Base-by-base conservation (phyloP, 257 asterid genomes). In the Nyctanthes arbortristis region DNA sequence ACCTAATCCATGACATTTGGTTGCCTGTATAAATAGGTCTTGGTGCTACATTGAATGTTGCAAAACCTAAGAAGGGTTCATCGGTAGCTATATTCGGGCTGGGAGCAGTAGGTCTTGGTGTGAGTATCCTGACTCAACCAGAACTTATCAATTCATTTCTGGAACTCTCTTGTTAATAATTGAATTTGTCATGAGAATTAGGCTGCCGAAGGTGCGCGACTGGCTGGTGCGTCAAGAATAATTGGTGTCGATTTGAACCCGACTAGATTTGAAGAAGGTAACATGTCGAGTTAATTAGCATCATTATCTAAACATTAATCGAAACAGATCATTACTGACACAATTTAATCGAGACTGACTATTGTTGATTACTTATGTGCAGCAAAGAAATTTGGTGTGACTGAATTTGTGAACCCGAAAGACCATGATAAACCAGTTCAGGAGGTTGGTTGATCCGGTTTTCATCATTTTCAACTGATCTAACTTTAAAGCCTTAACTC, bases 71-170 rank as follows among this genome's bases (percentile, higher is more conserved):
- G 0, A 77, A 81, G 78, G 95, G 95, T 24, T 89, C 96, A 4
- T 68, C 87, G 36, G 92, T 89, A 40, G 96, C 90, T 52, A 59
- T 89, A 27, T 89, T 89, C 25, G 96, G 96, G 27, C 72, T 89
- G 76, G 96, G 96, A 30, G 96, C 96, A 9, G 96, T 89, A n/a
- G 96, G 96, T 66, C 91, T 89, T 68, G 96, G 93, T 76, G 96
- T 89, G 79, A 84, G 96, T 81, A 36, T n/a, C n/a, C n/a, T n/a
- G n/a, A n/a, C n/a, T n/a, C n/a, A n/a, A n/a, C n/a, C n/a, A n/a
- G n/a, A n/a, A n/a, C n/a, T n/a, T n/a, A n/a, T n/a, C n/a, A n/a
- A n/a, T n/a, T n/a, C 24, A 4, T 12, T 52, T 52, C 59, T 52
- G 24, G 18, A n/a, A n/a, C 1, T 52, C 0, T 13, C 24, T 0